These are phyloP conservation scores for Thozetella sp. DNA, from an alignment of 495 filamentous ascomycete genomes.

Conservation along the genomic window DNA sequence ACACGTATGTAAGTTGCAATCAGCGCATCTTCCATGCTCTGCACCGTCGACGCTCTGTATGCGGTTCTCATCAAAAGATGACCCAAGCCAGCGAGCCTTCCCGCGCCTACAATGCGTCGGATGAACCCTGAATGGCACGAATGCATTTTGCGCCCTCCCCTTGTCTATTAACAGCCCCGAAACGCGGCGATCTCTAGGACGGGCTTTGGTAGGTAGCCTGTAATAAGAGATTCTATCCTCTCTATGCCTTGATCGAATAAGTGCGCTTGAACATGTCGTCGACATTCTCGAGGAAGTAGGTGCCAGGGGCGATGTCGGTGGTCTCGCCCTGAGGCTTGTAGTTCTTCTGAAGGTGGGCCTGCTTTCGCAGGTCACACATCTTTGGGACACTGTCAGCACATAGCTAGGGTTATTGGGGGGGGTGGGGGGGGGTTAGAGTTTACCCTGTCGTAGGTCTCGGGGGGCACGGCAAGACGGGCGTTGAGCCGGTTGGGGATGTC, in stretches of 20 bases:
- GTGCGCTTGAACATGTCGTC: constrained; percentile 95
- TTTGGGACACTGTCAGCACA: too few species aligned
- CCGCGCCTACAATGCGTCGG: background rate
- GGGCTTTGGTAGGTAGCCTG: background rate
- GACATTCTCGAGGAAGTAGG: constrained; percentile 88
- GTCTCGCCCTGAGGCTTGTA: constrained; percentile 76
- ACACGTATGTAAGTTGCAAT: too few species aligned
- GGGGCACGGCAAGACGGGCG: constrained; percentile 69
- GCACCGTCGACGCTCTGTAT: too few species aligned
- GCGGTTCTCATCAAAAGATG: background rate
- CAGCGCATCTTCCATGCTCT: too few species aligned
- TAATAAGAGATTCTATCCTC: background rate
- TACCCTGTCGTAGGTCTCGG: constrained; percentile 86
- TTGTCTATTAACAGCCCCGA: background rate
- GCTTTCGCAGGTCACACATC: constrained; percentile 93
- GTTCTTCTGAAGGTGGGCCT: constrained; percentile 91
- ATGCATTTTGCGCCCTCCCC: background rate
- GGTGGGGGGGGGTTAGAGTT: too few species aligned
- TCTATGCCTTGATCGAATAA: constrained; percentile 86
- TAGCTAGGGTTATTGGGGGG: too few species aligned
- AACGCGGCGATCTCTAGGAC: background rate
- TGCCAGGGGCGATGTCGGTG: constrained; percentile 75
- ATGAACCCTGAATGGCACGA: background rate
- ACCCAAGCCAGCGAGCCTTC: too few species aligned
- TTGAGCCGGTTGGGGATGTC: constrained; percentile 79